These are phyloP conservation scores for Backusella tarrabulga DNA, from an alignment of 192 early-diverging fungal species.

Conservation along the genomic window DNA sequence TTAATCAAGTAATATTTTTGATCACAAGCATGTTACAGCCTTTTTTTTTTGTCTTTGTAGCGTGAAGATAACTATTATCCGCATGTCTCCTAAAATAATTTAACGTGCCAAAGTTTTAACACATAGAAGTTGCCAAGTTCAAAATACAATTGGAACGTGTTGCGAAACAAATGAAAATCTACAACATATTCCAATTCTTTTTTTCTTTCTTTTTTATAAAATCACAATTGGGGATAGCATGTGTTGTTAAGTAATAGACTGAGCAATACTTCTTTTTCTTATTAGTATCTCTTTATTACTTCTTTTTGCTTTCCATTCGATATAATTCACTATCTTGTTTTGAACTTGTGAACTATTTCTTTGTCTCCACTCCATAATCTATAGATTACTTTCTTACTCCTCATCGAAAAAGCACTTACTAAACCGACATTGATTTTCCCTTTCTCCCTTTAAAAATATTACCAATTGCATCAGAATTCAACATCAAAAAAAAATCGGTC, in stretches of 20 bases:
- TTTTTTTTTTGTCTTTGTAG: background rate
- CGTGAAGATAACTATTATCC: background rate
- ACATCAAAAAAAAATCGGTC: background rate
- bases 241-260: background rate
- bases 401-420: background rate
- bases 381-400: background rate
- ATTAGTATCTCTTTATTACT: background rate
- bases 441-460: background rate
- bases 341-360: background rate
- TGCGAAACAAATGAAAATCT: background rate
- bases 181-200: background rate
- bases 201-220: background rate
- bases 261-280: background rate
- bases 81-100: background rate
- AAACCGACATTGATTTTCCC: background rate
- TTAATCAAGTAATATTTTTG: background rate
- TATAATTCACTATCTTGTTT: background rate
- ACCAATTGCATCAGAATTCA: background rate
- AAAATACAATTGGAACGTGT: background rate
- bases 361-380: background rate
- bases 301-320: background rate
- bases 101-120: background rate
- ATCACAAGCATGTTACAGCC: background rate
- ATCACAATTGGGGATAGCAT: background rate
- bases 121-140: conserved; percentile 2